Conservation (phyloP, 495 filamentous ascomycete genomes). For the Opeltia flavorubescens region DNA sequence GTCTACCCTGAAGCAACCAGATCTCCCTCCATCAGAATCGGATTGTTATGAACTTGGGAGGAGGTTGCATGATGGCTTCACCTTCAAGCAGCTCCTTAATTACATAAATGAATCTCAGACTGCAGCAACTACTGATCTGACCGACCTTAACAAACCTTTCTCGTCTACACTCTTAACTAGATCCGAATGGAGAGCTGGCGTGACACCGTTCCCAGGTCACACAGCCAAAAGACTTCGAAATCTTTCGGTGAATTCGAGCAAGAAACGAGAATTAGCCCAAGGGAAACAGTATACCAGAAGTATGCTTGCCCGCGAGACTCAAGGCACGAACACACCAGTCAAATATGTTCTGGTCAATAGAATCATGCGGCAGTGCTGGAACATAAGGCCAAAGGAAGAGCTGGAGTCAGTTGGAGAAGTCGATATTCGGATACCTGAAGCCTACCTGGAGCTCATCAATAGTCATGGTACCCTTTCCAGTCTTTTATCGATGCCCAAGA, state of each 20-base stretch:
- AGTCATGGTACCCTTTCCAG: conserved; percentile 9
- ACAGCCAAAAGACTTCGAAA: conserved; percentile 5
- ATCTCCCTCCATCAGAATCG: not conserved
- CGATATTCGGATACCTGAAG: conserved; percentile 23
- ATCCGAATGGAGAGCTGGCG: conserved; percentile 7
- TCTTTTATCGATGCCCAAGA: not conserved
- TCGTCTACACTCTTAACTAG: conserved; percentile 1
- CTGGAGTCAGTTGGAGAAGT: conserved; percentile 22
- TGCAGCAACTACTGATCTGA: not conserved
- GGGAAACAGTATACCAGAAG: not conserved
- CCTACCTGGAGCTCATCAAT: conserved; percentile 8
- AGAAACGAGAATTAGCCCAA: not conserved
- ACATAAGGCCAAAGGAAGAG: conserved; percentile 24
- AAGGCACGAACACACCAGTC: conserved; percentile 11
- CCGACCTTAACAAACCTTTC: conserved; percentile 1
- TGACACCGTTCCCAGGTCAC: not conserved
- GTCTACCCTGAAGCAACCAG: not conserved
- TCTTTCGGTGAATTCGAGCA: conserved; percentile 3
- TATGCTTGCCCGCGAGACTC: not conserved
- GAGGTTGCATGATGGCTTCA: conserved; percentile 9
- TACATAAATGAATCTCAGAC: conserved; percentile 2
- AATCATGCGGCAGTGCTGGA: conserved; percentile 32
- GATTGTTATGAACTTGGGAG: conserved; percentile 5
- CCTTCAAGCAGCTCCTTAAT: conserved; percentile 4
- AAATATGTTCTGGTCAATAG: conserved; percentile 25